A percentile compares a stretch with the other conserved stretches of the same genome.
phyloP scores from a whole-genome alignment of 345 rosid genomes.

The Ailanthus altissimus region DNA sequence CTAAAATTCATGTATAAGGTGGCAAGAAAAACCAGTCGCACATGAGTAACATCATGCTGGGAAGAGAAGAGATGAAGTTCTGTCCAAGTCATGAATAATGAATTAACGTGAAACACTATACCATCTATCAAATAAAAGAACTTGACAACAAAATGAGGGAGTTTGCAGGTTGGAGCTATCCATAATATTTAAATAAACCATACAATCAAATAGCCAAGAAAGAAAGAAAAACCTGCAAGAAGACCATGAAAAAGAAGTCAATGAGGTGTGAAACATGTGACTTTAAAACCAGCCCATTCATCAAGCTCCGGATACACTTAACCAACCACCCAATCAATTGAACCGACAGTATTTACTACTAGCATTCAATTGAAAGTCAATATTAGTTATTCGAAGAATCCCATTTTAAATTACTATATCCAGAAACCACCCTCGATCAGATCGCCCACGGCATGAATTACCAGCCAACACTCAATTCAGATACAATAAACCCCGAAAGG shows the following conservation, averaged over 20 bases:
- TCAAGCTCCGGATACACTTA: conserved; percentile 10
- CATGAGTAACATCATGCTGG: neutral
- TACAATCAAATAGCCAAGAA: neutral
- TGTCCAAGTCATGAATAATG: neutral
- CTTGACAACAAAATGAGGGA: neutral
- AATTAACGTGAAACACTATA: neutral
- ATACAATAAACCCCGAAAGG: conserved; percentile 7
- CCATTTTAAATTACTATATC: neutral
- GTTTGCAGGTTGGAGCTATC: neutral
- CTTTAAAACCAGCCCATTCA: conserved; percentile 13
- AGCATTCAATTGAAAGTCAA: conserved; percentile 5
- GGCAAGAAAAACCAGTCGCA: neutral
- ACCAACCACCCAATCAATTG: conserved; percentile 26
- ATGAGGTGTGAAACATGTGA: conserved; percentile 23
- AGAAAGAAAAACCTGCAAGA: neutral
- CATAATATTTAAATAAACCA: neutral
- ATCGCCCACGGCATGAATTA: conserved; percentile 8
- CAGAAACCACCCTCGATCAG: conserved; percentile 18
- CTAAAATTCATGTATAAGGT: neutral
- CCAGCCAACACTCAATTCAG: neutral
- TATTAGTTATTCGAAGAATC: conserved; percentile 16
- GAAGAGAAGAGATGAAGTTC: neutral
- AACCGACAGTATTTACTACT: conserved; percentile 23
- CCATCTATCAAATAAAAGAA: neutral
- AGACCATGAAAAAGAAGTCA: conserved; percentile 2